Percentiles rank a stretch among this genome's conserved stretches.
Evolutionary conservation across 225 moss, liverwort and hornwort genomes (phyloP).

Genomic region (Straminergon stramineum): DNA sequence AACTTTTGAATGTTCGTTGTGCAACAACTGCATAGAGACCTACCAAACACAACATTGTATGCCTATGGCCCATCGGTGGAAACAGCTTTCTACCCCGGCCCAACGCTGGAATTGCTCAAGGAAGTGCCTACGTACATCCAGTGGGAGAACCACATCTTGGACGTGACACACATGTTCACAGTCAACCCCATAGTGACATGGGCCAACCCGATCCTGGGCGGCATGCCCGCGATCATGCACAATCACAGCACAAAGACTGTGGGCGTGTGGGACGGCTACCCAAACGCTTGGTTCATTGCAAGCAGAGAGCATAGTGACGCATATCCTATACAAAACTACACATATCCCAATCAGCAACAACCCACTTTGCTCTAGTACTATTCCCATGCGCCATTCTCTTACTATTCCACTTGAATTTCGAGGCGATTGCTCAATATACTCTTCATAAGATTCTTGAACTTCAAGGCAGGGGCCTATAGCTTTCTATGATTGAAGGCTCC

Average conservation of each 20-base stretch:
- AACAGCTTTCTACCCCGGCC: conserved; percentile 31
- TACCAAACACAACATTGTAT: conserved; percentile 31
- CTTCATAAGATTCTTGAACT: neutral
- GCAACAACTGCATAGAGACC: conserved; percentile 37
- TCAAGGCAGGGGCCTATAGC: neutral
- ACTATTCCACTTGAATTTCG: neutral
- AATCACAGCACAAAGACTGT: conserved; percentile 38
- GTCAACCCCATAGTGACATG: conserved; percentile 35
- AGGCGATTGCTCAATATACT: no score
- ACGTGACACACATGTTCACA: conserved; percentile 9
- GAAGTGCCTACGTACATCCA: neutral
- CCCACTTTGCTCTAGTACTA: conserved; percentile 45
- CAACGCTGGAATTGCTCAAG: conserved; percentile 17
- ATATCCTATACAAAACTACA: conserved; percentile 34
- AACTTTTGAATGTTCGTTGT: neutral
- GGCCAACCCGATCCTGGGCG: conserved; percentile 42
- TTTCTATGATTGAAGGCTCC: neutral
- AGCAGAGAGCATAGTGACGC: conserved; percentile 29
- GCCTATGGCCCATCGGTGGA: conserved; percentile 14
- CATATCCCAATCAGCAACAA: conserved; percentile 33
- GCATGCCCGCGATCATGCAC: conserved; percentile 48
- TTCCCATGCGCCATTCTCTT: neutral
- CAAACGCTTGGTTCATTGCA: conserved; percentile 70
- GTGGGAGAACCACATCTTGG: conserved; percentile 36
- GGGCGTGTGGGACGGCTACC: conserved; percentile 41